Evolutionary conservation across 805 yeast species (phyloP), one percentile per base, ranked within the genome.

Genomic region (Myxozyma vanderwaltii): DNA sequence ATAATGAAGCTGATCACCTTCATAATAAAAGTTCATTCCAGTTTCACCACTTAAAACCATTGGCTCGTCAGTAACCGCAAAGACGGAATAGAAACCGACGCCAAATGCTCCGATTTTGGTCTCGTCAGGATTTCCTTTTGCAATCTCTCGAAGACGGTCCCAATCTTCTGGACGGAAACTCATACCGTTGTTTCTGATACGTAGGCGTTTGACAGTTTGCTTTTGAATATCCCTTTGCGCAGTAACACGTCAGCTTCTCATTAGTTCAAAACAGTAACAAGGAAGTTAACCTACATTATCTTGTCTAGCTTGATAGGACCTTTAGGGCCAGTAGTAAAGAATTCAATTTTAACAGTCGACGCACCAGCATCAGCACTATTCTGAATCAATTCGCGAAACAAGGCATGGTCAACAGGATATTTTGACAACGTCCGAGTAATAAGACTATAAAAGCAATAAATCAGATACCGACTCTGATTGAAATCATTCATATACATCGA

Each of bases 11-110:
- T 75, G 78, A 40, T 75, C 78, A 2, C 75, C 77, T 7, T 63
- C 65, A 56, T 72, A 75, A 46, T 69, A 69, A 59, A 75, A 75
- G 5, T 69, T 63, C 76, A 76, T 74, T 38, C 73, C 70, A 7
- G 68, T 59, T 17, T 58, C 47, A 3, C 79, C 79, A 1, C 78
- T 75, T 36, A 74, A 90, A 26, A 88, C 82, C 67, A 85, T 71
- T 2, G 95, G 92, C 69, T 86, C 90, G 68, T 88, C 91, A 62
- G 88, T 86, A 82, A 88, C 83, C 68, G 88, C 92, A 40, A 87
- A 91, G 43, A 88, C 82, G 1, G 87, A 81, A 71, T 88, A 88
- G 69, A 85, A 87, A 1, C 79, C 79, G 6, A 75, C 79, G 4
- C 79, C 79, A 60, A 75, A 75, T 1, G 79, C 79, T 12, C 79